Evolutionary conservation across 2,329 filamentous ascomycete species (phyloP), one percentile per base, ranked within the genome.

Genomic region (Alternaria panax): DNA sequence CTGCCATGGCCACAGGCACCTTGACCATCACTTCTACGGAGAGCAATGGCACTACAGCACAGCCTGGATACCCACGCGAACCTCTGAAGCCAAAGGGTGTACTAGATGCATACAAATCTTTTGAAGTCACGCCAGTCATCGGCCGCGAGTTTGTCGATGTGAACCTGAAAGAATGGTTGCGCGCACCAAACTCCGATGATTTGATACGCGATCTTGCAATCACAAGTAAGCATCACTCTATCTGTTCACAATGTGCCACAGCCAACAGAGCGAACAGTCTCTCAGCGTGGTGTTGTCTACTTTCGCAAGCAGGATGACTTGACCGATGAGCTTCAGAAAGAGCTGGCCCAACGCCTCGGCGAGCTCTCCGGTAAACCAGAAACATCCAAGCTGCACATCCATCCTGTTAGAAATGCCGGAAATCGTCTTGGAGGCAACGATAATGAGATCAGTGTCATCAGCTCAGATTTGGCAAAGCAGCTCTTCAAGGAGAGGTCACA

Each of bases 121-220:
- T 87, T 56, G 87, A 90, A 27, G 79, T 85, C 2, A 90, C 88
- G 0, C 87, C 87, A 0, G 77, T 84, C 46, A 89, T 90, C 58
- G 88, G 88, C 12, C 82, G 82, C 3, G 88, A 90, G 67, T 90
- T 84, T 59, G 78, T 82, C 38, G 82, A 83, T 38, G 74, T 84
- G 25, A 85, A 88, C 60, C 77, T 90, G 1, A 84, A 83, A 7
- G 87, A 92, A 22, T 88, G 91, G 56, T 80, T 92, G 9, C 79
- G 86, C 30, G 85, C 86, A 0, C 81, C 85, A 0, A 89, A 90
- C 68, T 83, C 87, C 0, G 88, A 91, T 54, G 86, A 88, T 38
- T 75, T 90, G 22, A 70, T 91, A 18, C 82, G 86, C 0, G 90
- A 92, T 64, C 80, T 92, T 0, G 89, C 88, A 7, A 75, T 78